These are phyloP conservation scores for Rhododendron ovatum DNA, from an alignment of 148 eudicot species.

Conservation along the genomic window DNA sequence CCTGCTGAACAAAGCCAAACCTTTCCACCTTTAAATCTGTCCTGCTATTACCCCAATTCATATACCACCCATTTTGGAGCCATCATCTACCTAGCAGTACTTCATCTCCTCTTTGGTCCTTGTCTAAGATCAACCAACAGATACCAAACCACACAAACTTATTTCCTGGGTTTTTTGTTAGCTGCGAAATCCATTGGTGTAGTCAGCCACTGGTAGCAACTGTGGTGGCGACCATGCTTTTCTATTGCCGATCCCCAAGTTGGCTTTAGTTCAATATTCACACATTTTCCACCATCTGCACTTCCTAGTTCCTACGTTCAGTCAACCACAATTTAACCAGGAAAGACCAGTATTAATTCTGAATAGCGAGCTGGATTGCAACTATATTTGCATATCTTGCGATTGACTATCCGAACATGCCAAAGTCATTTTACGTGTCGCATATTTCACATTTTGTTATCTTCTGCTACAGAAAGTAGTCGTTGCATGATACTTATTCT, in stretches of 20 bases:
- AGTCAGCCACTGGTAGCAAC: not conserved
- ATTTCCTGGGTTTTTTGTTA: not conserved
- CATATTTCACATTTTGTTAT: not conserved
- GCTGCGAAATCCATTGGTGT: not conserved
- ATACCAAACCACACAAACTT: not conserved
- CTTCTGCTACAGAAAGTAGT: not conserved
- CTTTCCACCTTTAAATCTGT: not conserved
- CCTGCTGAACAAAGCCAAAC: not conserved
- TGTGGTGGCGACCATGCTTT: not conserved
- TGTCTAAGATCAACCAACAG: not conserved
- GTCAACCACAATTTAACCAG: not conserved
- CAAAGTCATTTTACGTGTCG: not conserved
- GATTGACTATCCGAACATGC: not conserved
- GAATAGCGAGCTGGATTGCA: not conserved
- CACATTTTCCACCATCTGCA: not conserved
- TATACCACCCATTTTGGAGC: not conserved
- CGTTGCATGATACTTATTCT: not conserved
- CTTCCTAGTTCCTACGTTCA: constrained; percentile 7
- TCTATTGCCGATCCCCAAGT: not conserved
- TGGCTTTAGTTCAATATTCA: constrained; percentile 2
- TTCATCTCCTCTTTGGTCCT: not conserved
- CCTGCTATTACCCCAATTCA: not conserved
- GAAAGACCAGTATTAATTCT: not conserved
- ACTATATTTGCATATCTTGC: not conserved
- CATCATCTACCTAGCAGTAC: not conserved